Evolutionary conservation across 148 eudicot species (phyloP), one percentile per base, ranked within the genome.

Genomic region (Camellia lanceoleosa): DNA sequence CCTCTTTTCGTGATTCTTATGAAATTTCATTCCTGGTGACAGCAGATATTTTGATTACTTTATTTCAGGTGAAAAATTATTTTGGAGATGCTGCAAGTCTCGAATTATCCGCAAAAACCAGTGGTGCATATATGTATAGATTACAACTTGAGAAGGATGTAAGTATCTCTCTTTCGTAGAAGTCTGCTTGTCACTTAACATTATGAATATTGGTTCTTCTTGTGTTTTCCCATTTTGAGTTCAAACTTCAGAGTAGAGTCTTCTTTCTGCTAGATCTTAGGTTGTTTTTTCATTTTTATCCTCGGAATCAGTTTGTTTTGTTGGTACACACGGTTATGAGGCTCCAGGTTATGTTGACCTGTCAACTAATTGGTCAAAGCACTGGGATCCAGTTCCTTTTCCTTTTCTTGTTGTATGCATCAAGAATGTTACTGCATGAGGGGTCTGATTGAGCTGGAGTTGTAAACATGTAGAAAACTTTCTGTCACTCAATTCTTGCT

Each of bases 81-180:
- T 13, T 11, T 76, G 69, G 19, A 46, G 79, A 54, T 11, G 65
- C 74, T 54, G 2, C 13, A 68, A 19, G n/a, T 55, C 74, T 56
- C 14, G 51, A 68, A 54, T 43, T 68, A 43, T 78, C 74, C n/a
- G 19, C 73, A 52, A 42, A 68, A 78, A 11, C 65, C 19, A 43
- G 38, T 68, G 66, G 74, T 43, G 65, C 55, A 8, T 78, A 55
- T 56, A 68, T 58, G 9, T n/a, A 78, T 56, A 78, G 74, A 78
- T 78, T 69, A 60, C 80, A 78, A 68, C 80, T 78, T 78, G 65
- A 78, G 73, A 68, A 68, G 74, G 80, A 78, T 44, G 80, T 78
- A 78, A 78, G 80, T 56, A 68, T 68, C 80, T 69, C 38, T 78
- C n/a, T 46, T 59, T 58, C 23, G 15, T 64, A 13, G 69, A 47